Base-by-base conservation (phyloP, 1,139 yeast genomes). In the Pichia norvegensis region DNA sequence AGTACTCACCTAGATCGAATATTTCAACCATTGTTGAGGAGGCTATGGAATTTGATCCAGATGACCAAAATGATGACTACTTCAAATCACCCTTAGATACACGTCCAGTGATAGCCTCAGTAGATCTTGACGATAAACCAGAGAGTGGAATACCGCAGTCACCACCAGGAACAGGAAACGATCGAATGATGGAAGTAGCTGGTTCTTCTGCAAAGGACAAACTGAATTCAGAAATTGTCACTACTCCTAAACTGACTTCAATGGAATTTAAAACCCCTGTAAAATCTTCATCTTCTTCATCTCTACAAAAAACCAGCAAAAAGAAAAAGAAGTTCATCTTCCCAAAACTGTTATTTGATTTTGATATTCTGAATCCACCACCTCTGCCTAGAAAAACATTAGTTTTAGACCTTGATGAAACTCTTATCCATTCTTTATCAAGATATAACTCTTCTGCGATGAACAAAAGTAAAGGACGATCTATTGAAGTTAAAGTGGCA, bases 341-440 rank as follows among this genome's bases (percentile, higher is more conserved):
- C 56, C 76, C 79, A 2, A 66, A 68, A 42, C 42, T 63, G 8
- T 46, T 62, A 16, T 62, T 63, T 51, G 60, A 60, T 46, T 62
- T 65, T 48, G 67, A 71, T 47, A 59, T 73, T 25, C 64, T 66
- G 20, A 62, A 59, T 35, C 66, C 74, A 4, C 66, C 67, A 33
- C 65, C 70, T 45, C 61, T 73, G 38, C 74, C 79, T 53, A 69
- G 70, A 53, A 92, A 90, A 61, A 51, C 52, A 1, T 70, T 92
- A 38, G 82, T 92, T 1, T 69, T 92, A 27, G 98, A 92, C 62
- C 73, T 92, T 33, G 98, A 92, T 64, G 98, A 92, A 60, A 92
- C 98, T 0, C 68, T 92, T 48, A 88, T 92, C 48, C 98, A 92
- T 62, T 87, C 97, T 1, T 71, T 88, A 46, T 81, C 94, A 2